Evolutionary conservation across 306 rosid species (phyloP), one percentile per base, ranked within the genome.

Genomic region (Castanea crenata): DNA sequence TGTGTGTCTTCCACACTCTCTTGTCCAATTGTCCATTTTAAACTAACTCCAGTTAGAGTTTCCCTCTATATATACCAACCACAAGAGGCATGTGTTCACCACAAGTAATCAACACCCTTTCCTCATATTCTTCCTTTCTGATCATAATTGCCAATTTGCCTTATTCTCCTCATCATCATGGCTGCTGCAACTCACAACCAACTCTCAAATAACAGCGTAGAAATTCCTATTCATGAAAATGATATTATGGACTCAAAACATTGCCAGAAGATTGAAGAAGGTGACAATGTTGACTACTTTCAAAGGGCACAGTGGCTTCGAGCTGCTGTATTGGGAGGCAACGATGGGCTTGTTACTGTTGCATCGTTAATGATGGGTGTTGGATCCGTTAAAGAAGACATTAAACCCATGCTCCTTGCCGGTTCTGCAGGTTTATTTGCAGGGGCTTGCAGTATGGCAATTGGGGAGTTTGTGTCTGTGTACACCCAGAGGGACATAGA

Each of bases 391-490:
- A 55, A 75, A 74, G 27, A 44, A 59, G 84, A 80, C 65, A 55
- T 63, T 41, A 73, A 67, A 52, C 32, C 74, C 15, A 79, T 80
- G 85, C 34, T 82, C 1, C 75, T 82, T 38, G 79, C 79, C 34
- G 86, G 86, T 25, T 73, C 79, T 20, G 84, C 78, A 19, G 88
- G 86, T 15, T 38, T 74, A 71, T 31, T 85, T 23, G 86, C 88
- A 7, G 86, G 82, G 12, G 88, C 84, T 1, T 57, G 76, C 63
- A 75, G 83, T 16, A 85, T 81, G 88, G 86, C 77, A 14, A 79
- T 82, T 27, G 86, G 89, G 27, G 89, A 85, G 78, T 85, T 72
- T 62, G 86, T 82, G 14, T 82, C 86, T 21, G 82, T 79, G 25
- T 62, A 57, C 61, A 79, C 89, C 2, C 84, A 82, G 71, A 16